Percentiles rank a stretch among this genome's conserved stretches.
phyloP scores from a whole-genome alignment of 2,329 filamentous ascomycete species.

The Fonsecaea nubica region DNA sequence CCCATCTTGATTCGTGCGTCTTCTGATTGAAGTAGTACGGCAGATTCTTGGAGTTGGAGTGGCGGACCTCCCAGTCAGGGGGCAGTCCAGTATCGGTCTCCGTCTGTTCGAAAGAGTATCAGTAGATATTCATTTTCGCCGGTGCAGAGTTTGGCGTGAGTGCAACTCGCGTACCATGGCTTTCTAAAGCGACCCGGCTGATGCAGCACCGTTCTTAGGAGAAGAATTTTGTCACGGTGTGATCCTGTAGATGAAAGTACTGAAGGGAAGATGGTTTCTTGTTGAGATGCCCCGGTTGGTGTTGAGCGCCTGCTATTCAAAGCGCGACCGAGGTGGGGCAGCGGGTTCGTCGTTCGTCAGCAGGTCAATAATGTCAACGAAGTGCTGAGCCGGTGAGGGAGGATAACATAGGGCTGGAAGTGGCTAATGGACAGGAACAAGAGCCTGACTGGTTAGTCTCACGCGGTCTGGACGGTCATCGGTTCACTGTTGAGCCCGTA shows the following conservation, averaged over 20 bases:
- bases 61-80: conserved; percentile 89
- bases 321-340: conserved; percentile 20
- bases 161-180: conserved; percentile 30
- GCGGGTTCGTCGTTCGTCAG: conserved; percentile 20
- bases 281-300: conserved; percentile 10
- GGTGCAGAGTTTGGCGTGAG: neutral
- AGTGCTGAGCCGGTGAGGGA: neutral
- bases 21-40: conserved; percentile 96
- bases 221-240: neutral
- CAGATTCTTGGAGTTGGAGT: conserved; percentile 97
- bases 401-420: conserved; percentile 7
- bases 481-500: neutral
- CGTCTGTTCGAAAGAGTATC: conserved; percentile 15
- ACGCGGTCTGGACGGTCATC: conserved; percentile 6
- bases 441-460: conserved; percentile 17
- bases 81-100: conserved; percentile 79
- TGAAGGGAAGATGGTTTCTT: neutral
- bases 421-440: conserved; percentile 14
- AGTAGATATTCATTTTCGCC: conserved; percentile 7
- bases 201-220: neutral
- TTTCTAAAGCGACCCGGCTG: neutral
- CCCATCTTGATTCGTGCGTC: conserved; percentile 92
- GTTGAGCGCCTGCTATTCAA: neutral
- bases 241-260: conserved; percentile 3
- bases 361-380: conserved; percentile 11